Percentiles rank a stretch among this genome's conserved stretches.
These are phyloP conservation scores for Trichoderma koningii DNA, from an alignment of 2,329 filamentous ascomycete genomes.

Conservation along the genomic window DNA sequence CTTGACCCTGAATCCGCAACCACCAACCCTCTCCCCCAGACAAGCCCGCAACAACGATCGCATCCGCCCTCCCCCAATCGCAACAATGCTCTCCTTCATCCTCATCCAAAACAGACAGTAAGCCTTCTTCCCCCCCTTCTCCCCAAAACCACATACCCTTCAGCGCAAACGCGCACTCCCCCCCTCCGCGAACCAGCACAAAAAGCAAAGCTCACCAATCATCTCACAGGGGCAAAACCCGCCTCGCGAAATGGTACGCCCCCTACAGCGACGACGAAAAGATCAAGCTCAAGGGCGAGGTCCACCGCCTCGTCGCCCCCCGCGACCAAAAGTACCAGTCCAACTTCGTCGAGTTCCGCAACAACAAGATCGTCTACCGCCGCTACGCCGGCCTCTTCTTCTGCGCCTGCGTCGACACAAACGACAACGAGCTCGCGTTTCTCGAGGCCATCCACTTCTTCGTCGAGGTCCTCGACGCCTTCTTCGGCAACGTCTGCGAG, in stretches of 20 bases:
- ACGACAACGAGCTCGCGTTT: slow-evolving; percentile 96
- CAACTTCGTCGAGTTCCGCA: slow-evolving; percentile 96
- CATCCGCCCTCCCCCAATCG: background rate
- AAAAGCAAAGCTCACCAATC: background rate
- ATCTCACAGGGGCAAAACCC: slow-evolving; percentile 82
- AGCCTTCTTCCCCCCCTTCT: slow-evolving; percentile 26
- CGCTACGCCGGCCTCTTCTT: slow-evolving; percentile 98
- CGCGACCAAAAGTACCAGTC: slow-evolving; percentile 99
- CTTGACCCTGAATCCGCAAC: no score
- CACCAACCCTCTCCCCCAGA: background rate
- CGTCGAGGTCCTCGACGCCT: slow-evolving; percentile 96
- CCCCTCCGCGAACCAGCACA: background rate
- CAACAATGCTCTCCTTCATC: slow-evolving; percentile 75
- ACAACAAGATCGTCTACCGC: slow-evolving; percentile 95
- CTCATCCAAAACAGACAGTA: slow-evolving; percentile 89
- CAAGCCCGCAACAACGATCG: background rate
- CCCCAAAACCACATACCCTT: background rate
- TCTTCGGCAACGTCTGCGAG: slow-evolving; percentile 99
- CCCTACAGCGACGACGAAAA: slow-evolving; percentile 99
- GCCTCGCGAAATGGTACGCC: slow-evolving; percentile 97
- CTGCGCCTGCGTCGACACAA: slow-evolving; percentile 97
- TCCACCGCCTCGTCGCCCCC: slow-evolving; percentile 95
- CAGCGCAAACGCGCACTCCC: background rate
- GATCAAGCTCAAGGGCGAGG: slow-evolving; percentile 97
- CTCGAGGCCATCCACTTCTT: slow-evolving; percentile 99